phyloP scores from a whole-genome alignment of 2,329 filamentous ascomycete species.

The Xylariomycetidae sp. region DNA sequence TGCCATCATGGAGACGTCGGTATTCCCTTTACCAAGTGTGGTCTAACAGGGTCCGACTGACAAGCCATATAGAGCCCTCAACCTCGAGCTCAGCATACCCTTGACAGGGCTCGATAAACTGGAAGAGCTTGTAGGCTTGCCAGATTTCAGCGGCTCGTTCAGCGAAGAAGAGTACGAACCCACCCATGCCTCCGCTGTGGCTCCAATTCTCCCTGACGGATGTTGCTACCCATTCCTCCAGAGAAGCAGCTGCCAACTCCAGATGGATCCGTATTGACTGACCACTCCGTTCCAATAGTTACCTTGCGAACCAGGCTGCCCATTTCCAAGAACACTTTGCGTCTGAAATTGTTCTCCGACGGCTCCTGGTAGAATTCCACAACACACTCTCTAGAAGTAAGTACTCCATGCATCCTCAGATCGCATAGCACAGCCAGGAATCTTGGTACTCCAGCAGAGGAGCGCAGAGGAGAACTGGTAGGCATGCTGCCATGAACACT shows the following conservation, averaged over 20 bases:
- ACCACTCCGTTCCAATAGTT: conserved; percentile 7
- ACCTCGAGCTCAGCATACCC: conserved; percentile 53
- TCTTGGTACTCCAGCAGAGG: no score
- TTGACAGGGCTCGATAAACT: conserved; percentile 47
- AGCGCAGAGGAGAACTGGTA: no score
- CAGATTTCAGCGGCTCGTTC: conserved; percentile 43
- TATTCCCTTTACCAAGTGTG: not conserved
- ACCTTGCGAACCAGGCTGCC: conserved; percentile 41
- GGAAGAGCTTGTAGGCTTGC: conserved; percentile 48
- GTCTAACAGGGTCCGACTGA: conserved; percentile 9
- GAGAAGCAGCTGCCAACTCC: no score
- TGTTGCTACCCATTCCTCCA: no score
- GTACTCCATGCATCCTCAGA: no score
- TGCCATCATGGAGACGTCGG: conserved; percentile 47
- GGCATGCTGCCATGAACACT: no score
- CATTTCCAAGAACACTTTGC: conserved; percentile 54
- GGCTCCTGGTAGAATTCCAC: conserved; percentile 48
- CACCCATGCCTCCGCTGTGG: no score
- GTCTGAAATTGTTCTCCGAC: conserved; percentile 51
- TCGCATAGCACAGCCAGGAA: no score
- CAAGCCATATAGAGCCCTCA: conserved; percentile 36
- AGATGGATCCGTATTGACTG: not conserved
- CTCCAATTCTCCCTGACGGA: no score
- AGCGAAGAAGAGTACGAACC: conserved; percentile 38
- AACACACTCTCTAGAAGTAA: conserved; percentile 45